Base-by-base conservation (phyloP, 352 stramenopile species). In the Globisporangium okanoganense region DNA sequence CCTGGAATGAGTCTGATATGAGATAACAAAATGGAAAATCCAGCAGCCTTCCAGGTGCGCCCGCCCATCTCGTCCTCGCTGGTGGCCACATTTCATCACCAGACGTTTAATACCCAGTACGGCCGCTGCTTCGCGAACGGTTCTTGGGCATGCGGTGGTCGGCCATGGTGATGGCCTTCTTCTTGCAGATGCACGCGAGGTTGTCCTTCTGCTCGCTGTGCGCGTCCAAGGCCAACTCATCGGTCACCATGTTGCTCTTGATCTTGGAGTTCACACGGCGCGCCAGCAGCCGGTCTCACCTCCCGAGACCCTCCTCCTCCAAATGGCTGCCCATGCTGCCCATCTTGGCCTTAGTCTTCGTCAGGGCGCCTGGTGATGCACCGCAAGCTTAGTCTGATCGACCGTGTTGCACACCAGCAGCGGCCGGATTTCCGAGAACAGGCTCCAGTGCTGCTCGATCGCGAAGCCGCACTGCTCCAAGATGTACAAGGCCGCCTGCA, bases 391-490 rank as follows among this genome's bases (percentile, higher is more conserved):
- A 69, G 97, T 92, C 64, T 98, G 82, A 75, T 99, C 98, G 61
- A 98, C 97, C 81, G 99, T 99, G 82, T 99, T 99, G 68, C 95
- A 94, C 49, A 99, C 97, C 22, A 99, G 79, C 56, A 99, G 82
- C 31, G 98, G 97, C 25, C 96, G 94, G 80, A 99, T 99, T 72
- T 95, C 98, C 57, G 94, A 75, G 69, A 99, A 99, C 18, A 99
- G 75, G 33, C 86, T 96, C 56, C 98, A 87, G 74, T 99, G 97
- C 71, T 99, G 92, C 67, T 99, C 97, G 65, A 99, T 98, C 35
- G 96, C 98, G 76, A 99, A 99, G 48, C 97, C 97, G 77, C 98
- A 99, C 75, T 99, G 96, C 77, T 99, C 97, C 7, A 93, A 99
- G 63, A 99, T 98, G 82, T 99, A 97, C 69, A 99, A 92, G 78